Conservation (phyloP, 1,284 basidiomycete genomes). For the Agaricales sp. region DNA sequence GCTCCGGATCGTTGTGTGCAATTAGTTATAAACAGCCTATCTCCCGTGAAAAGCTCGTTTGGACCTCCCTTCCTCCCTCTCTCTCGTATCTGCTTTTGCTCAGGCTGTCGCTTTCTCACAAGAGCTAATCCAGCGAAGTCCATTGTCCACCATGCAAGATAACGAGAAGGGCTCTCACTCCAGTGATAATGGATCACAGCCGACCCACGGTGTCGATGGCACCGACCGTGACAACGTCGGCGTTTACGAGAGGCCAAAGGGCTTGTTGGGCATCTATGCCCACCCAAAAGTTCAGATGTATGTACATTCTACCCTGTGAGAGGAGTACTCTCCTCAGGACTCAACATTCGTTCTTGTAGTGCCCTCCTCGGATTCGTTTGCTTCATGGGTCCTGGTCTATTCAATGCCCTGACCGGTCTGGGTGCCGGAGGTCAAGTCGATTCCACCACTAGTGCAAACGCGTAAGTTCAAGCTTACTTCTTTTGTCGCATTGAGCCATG, state of each 20-base stretch:
- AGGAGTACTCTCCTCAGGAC: too few relatives aligned
- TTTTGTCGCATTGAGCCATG: not conserved
- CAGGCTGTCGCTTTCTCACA: not conserved
- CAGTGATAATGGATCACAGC: conserved; percentile 14
- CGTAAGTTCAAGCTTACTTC: too few relatives aligned
- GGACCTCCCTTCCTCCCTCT: not conserved
- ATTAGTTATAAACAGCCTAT: not conserved
- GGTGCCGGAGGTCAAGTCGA: conserved; percentile 65
- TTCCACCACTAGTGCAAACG: conserved; percentile 48
- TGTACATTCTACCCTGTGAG: conserved; percentile 14
- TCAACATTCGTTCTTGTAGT: conserved; percentile 25
- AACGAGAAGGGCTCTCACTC: conserved; percentile 16
- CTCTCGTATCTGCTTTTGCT: not conserved
- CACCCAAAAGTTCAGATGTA: conserved; percentile 38
- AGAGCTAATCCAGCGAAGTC: not conserved
- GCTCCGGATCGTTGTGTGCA: not conserved
- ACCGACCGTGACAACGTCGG: not conserved
- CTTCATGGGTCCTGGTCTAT: conserved; percentile 25
- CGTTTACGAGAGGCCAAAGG: conserved; percentile 24
- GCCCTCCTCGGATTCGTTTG: conserved; percentile 58
- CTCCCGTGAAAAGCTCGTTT: not conserved
- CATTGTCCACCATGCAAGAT: conserved; percentile 1
- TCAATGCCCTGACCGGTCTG: conserved; percentile 51
- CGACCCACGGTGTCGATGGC: conserved; percentile 5
- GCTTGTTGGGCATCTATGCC: conserved; percentile 31